These are phyloP conservation scores for Botryotinia narcissicola DNA, from an alignment of 2,329 filamentous ascomycete species.

Conservation along the genomic window DNA sequence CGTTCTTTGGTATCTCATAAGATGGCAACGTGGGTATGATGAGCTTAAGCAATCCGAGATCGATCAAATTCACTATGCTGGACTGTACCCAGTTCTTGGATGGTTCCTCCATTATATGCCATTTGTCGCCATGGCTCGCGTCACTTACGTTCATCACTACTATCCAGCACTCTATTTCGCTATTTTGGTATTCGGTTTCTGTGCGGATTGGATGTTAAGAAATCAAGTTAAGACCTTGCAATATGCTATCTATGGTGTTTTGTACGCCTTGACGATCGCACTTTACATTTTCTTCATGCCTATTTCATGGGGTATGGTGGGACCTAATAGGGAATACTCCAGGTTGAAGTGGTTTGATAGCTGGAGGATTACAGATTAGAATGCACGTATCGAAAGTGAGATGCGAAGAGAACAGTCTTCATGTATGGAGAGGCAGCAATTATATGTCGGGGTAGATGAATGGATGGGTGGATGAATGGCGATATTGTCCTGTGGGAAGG, in stretches of 20 bases:
- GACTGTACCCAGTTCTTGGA: conserved; percentile 84
- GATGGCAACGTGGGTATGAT: conserved; percentile 92
- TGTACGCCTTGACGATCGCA: conserved; percentile 74
- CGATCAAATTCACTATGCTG: conserved; percentile 92
- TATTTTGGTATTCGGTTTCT: conserved; percentile 84
- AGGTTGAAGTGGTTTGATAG: conserved; percentile 91
- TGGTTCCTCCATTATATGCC: conserved; percentile 97
- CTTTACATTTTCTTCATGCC: conserved; percentile 89
- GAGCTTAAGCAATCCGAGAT: conserved; percentile 79
- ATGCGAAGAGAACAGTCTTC: not conserved
- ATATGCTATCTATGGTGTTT: conserved; percentile 64
- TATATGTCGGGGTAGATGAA: not conserved
- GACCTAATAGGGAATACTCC: conserved; percentile 75
- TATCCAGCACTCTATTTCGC: conserved; percentile 98
- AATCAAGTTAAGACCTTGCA: conserved; percentile 63
- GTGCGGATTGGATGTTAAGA: conserved; percentile 77
- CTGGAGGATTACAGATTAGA: conserved; percentile 56
- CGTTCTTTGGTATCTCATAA: conserved; percentile 79
- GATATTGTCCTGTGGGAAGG: conserved; percentile 3
- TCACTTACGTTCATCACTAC: conserved; percentile 99
- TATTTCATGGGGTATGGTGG: conserved; percentile 95
- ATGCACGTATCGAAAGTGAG: not conserved
- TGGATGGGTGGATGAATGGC: not conserved
- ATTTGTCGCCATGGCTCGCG: conserved; percentile 95
- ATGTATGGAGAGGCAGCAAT: not conserved